Conservation (phyloP, 2,329 filamentous ascomycete genomes). For the Neopestalotiopsis sp. region DNA sequence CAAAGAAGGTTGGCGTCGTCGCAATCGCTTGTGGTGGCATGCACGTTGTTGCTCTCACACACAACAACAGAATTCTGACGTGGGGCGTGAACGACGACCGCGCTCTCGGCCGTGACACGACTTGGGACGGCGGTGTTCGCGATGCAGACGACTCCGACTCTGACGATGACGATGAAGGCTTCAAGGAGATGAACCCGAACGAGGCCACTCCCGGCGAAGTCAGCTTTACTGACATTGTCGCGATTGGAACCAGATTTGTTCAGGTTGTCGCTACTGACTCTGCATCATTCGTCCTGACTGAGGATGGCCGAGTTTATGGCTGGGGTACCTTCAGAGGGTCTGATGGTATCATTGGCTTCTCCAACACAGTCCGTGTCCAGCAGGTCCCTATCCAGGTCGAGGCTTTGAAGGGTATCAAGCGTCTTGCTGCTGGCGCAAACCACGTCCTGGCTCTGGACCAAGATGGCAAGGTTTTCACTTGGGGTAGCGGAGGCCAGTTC, state of each 20-base stretch:
- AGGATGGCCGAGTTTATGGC: slow-evolving; percentile 68
- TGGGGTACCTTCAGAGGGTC: slow-evolving; percentile 69
- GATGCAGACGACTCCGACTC: slow-evolving; percentile 56
- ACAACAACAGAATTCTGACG: slow-evolving; percentile 74
- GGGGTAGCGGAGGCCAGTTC: slow-evolving; percentile 81
- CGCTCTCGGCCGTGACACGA: slow-evolving; percentile 71
- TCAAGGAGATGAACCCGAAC: slow-evolving; percentile 71
- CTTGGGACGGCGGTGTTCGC: slow-evolving; percentile 68
- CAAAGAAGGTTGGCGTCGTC: slow-evolving; percentile 64
- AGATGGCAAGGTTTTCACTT: slow-evolving; percentile 72
- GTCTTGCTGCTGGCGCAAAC: slow-evolving; percentile 72
- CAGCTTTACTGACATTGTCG: slow-evolving; percentile 59
- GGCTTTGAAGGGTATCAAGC: slow-evolving; percentile 66
- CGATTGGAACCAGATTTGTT: slow-evolving; percentile 66
- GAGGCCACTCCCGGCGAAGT: slow-evolving; percentile 72
- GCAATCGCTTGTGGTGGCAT: slow-evolving; percentile 72
- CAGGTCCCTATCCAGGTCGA: slow-evolving; percentile 52
- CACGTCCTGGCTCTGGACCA: slow-evolving; percentile 72
- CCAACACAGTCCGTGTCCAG: slow-evolving; percentile 55
- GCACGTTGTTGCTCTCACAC: slow-evolving; percentile 71
- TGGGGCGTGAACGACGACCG: slow-evolving; percentile 85
- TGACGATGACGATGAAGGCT: slow-evolving; percentile 60
- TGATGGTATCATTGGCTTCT: slow-evolving; percentile 71
- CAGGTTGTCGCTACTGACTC: slow-evolving; percentile 67
- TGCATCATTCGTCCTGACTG: slow-evolving; percentile 67